Conservation (phyloP, 768 basidiomycete species). For the Chiua virens region DNA sequence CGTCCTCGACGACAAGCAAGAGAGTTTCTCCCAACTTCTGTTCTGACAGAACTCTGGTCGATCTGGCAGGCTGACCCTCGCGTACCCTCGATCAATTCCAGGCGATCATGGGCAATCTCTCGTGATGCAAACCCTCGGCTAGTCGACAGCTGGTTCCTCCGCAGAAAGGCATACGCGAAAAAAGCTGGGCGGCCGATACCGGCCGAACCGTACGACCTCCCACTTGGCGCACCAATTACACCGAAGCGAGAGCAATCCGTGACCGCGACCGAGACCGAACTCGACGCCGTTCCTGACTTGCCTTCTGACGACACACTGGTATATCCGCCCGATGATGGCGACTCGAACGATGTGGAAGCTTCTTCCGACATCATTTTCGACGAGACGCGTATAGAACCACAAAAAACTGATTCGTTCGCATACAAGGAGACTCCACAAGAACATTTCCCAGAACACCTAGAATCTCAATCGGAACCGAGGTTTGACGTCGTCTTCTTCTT, state of each 20-base stretch:
- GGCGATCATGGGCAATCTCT: slow-evolving; percentile 26
- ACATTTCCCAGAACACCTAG: not conserved
- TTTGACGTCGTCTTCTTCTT: slow-evolving; percentile 8
- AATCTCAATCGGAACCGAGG: slow-evolving; percentile 9
- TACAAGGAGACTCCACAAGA: slow-evolving; percentile 11
- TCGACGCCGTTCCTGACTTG: not conserved
- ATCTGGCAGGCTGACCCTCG: slow-evolving; percentile 31
- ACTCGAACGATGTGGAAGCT: slow-evolving; percentile 9
- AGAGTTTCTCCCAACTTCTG: slow-evolving; percentile 11
- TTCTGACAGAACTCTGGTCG: slow-evolving; percentile 28
- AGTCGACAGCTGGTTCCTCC: slow-evolving; percentile 28
- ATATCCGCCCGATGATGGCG: slow-evolving; percentile 6
- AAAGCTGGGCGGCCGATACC: slow-evolving; percentile 18
- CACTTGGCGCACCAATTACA: slow-evolving; percentile 1
- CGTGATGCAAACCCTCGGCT: slow-evolving; percentile 18
- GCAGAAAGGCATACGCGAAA: slow-evolving; percentile 26
- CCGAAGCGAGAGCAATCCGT: slow-evolving; percentile 14
- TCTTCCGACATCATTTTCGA: slow-evolving; percentile 27
- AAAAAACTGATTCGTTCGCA: slow-evolving; percentile 6
- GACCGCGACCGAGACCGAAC: slow-evolving; percentile 2
- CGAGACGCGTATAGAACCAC: not conserved
- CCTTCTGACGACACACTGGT: slow-evolving; percentile 26
- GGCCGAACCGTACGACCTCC: slow-evolving; percentile 22
- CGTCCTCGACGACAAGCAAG: slow-evolving; percentile 3
- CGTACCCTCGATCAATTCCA: slow-evolving; percentile 28